These are phyloP conservation scores for Chalciporus pseudorubinellus DNA, from an alignment of 768 basidiomycete genomes.

Conservation along the genomic window DNA sequence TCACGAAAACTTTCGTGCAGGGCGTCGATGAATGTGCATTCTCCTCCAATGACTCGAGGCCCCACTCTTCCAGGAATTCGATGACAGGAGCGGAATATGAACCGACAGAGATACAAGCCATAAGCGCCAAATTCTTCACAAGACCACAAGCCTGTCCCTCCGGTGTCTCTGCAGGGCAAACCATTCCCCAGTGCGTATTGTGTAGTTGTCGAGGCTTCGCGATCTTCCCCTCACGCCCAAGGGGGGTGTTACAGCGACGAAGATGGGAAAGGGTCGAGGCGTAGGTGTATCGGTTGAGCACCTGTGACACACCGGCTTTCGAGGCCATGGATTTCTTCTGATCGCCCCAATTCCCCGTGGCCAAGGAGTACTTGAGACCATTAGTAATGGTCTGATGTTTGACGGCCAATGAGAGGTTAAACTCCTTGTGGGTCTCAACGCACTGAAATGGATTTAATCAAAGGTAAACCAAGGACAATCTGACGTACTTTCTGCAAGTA, in stretches of 20 bases:
- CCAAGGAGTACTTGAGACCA: conserved; percentile 95
- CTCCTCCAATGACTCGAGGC: conserved; percentile 91
- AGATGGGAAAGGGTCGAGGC: conserved; percentile 97
- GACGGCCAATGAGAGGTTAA: conserved; percentile 87
- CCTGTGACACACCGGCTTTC: conserved; percentile 98
- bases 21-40: conserved; percentile 82
- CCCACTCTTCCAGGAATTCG: conserved; percentile 99
- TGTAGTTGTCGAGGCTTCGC: conserved; percentile 99
- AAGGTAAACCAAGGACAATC: background rate
- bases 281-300: conserved; percentile 97
- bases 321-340: conserved; percentile 98
- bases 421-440: conserved; percentile 94
- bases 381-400: conserved; percentile 98
- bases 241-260: conserved; percentile 96
- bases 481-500: conserved; percentile 87
- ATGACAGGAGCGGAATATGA: conserved; percentile 94
- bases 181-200: conserved; percentile 99
- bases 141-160: conserved; percentile 99
- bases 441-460: conserved; percentile 53
- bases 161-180: conserved; percentile 98
- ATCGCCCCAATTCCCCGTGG: conserved; percentile 99
- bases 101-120: conserved; percentile 98
- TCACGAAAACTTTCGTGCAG: conserved; percentile 96
- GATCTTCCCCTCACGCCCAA: conserved; percentile 98
- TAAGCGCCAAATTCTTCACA: conserved; percentile 96